Conservation (phyloP, 352 stramenopile genomes). For the Phytophthora pseudosyringae region DNA sequence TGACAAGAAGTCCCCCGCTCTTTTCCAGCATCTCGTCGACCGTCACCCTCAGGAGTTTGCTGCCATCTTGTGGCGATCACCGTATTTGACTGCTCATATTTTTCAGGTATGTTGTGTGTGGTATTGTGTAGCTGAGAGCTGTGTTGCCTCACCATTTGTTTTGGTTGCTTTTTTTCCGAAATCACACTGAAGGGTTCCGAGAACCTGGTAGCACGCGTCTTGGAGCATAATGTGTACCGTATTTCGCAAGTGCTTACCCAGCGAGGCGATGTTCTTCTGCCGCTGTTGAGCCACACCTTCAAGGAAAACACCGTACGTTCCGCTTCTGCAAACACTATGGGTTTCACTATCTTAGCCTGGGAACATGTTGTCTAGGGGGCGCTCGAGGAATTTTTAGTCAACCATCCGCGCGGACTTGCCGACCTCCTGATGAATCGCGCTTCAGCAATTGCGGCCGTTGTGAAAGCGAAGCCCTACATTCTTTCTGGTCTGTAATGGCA, state of each 20-base stretch:
- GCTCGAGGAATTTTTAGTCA: constrained; percentile 75
- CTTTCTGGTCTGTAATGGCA: constrained; percentile 43
- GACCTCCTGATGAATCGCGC: constrained; percentile 69
- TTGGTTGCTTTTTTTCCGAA: not conserved
- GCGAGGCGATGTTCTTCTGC: constrained; percentile 55
- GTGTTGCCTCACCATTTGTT: not conserved
- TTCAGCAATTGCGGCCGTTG: constrained; percentile 45
- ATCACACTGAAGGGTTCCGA: constrained; percentile 45
- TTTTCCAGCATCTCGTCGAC: constrained; percentile 75
- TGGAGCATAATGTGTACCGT: constrained; percentile 78
- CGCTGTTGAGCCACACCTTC: constrained; percentile 64
- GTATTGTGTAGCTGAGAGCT: not conserved
- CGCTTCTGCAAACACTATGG: not conserved
- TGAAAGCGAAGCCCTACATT: constrained; percentile 64
- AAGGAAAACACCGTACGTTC: constrained; percentile 63
- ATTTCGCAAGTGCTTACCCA: constrained; percentile 68
- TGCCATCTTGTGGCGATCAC: constrained; percentile 61
- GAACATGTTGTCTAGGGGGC: constrained; percentile 36
- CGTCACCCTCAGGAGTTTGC: constrained; percentile 59
- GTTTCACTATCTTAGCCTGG: not conserved
- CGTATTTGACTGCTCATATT: constrained; percentile 69
- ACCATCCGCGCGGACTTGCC: constrained; percentile 61
- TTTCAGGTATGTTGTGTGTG: constrained; percentile 53
- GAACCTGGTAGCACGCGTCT: constrained; percentile 60
- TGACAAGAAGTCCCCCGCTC: constrained; percentile 8